Base-by-base conservation (phyloP, 805 yeast genomes). In the Candida nanaspora region DNA sequence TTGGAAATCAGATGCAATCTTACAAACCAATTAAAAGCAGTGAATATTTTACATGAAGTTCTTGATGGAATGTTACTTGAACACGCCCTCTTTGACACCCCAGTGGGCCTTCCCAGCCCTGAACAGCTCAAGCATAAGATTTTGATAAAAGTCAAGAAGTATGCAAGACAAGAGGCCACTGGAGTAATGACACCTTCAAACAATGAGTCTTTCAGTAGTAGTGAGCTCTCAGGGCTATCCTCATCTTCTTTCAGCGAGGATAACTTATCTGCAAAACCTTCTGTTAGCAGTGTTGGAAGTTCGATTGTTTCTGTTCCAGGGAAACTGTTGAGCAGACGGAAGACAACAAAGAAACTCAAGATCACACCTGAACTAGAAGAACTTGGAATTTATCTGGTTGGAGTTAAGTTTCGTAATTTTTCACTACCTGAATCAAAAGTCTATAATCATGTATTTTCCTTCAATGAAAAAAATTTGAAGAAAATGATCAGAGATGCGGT, bases 351-450 rank as follows among this genome's bases (percentile, higher is more conserved):
- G 29, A 33, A 46, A 16, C 37, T 56, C 3, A 59, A 59, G 25
- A 55, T 71, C 9, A 46, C 61, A 2, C 59, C 65, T 1, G 75
- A 68, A 34, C 60, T 86, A 7, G 73, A 84, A 30, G 68, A 60
- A 2, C 62, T 87, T 34, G 95, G 86, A 1, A 74, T 84, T 2
- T 87, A 86, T 52, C 56, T 83, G 5, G 76, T 80, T 46, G 97
- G 96, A 0, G 52, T 76, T 22, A 86, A 82, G 51, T 91, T 83
- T 52, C 69, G 85, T 27, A 86, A 87, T 56, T 86, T 88, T 50
- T 80, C 95, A 0, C 63, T 86, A 22, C 95, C 95, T 0, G 94
- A 84, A 50, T 85, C 96, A 0, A 86, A 88, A 52, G 72, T 85
- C 0, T 63, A 59, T 42, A 83, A 84, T 48, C 98, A 88, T 57